Evolutionary conservation across 768 basidiomycete species (phyloP), one percentile per base, ranked within the genome.

Genomic region (Lactarius tabidus): DNA sequence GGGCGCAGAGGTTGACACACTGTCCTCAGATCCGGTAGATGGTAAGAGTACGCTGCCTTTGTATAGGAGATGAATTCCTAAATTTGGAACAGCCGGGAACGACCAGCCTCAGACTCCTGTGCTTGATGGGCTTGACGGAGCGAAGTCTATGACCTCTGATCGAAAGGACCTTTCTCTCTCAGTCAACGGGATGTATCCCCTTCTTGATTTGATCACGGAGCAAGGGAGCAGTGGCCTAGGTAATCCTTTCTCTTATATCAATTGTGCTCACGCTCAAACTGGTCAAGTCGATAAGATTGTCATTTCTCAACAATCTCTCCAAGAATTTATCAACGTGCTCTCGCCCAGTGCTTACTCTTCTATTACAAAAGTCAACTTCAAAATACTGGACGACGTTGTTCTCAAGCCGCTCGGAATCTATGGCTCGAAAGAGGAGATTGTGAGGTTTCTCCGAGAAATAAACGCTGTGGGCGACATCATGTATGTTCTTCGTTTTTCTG

Each of bases 201-300:
- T 85, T 33, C 73, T 85, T 2, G 83, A 85, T 57, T 75, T 85
- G 6, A 79, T 84, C 64, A 77, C 72, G n/a, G 85, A 85, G 60
- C 74, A 77, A 52, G 79, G 79, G 0, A 82, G 78, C 31, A 77
- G 80, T 3, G 82, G 84, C 1, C 75, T 84, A 2, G 84, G 85
- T 84, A 65, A 64, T 76, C 6, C 48, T 61, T 6, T 6, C 18
- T 17, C 53, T 48, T 20, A 63, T 10, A 51, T 17, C 23, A 15
- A 10, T 48, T 52, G 26, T 10, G 4, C 45, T 18, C 33, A 33
- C 4, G 8, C 4, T 33, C 33, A n/a, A n/a, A n/a, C n/a, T n/a
- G n/a, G n/a, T n/a, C n/a, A n/a, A 85, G 85, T 85, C 36, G 84
- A 86, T 67, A 87, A 88, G 70, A 80, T 87, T 31, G 81, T 87